A percentile compares a stretch with the other conserved stretches of the same genome.
Conservation (phyloP, 129 eudicot genomes). For the Saussurea involucrata region DNA sequence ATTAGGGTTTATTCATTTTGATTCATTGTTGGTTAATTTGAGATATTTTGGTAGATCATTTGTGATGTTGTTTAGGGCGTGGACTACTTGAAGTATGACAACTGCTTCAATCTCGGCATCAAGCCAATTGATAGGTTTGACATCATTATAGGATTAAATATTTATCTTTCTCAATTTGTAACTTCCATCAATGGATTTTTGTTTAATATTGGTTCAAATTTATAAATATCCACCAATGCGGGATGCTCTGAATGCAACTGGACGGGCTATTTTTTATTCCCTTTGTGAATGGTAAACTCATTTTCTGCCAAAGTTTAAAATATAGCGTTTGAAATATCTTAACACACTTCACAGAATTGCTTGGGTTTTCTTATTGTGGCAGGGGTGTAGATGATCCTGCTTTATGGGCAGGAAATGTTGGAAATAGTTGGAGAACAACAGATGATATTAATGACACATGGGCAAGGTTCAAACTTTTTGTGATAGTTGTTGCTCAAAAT, state of each 20-base stretch:
- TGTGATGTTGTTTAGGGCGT: slow-evolving; percentile 54
- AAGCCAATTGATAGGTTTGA: slow-evolving; percentile 66
- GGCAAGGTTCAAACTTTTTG: slow-evolving; percentile 63
- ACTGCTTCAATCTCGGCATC: slow-evolving; percentile 92
- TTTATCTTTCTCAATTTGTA: not conserved
- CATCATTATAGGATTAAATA: not conserved
- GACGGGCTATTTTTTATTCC: slow-evolving; percentile 85
- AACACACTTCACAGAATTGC: not conserved
- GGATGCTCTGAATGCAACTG: slow-evolving; percentile 79
- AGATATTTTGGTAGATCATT: not conserved
- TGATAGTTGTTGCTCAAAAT: not conserved
- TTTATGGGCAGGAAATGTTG: slow-evolving; percentile 81
- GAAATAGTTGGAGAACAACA: slow-evolving; percentile 98
- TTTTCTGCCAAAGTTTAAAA: not conserved
- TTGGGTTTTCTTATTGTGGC: slow-evolving; percentile 22
- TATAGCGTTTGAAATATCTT: not conserved
- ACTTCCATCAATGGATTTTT: not conserved
- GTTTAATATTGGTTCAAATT: slow-evolving; percentile 6
- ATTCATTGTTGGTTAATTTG: not conserved
- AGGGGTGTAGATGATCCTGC: slow-evolving; percentile 99
- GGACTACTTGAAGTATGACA: slow-evolving; percentile 97
- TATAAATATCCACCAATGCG: slow-evolving; percentile 95
- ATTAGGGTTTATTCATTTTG: not conserved
- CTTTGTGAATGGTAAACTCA: slow-evolving; percentile 82
- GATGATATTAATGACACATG: slow-evolving; percentile 89